Percentiles rank a stretch among this genome's conserved stretches.
phyloP scores from a whole-genome alignment of 257 asterid genomes.

The Datura wrightii region DNA sequence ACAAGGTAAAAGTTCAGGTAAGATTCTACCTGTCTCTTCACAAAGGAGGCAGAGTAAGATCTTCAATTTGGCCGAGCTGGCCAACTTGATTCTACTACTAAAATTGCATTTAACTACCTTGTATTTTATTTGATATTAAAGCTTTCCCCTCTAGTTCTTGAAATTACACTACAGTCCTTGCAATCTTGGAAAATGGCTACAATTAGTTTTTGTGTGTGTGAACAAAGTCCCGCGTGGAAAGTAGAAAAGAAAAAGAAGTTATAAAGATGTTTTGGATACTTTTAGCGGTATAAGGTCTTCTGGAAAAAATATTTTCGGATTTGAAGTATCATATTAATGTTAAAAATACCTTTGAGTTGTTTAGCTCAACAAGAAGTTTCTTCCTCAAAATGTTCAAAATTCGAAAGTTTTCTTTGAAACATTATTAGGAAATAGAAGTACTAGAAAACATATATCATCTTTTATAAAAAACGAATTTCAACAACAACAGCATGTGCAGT shows the following conservation, averaged over 20 bases:
- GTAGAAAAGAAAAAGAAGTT: no score
- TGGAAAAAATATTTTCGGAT: neutral
- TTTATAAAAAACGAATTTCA: no score
- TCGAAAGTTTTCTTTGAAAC: neutral
- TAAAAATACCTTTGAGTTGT: neutral
- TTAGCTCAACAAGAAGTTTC: neutral
- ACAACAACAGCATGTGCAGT: no score
- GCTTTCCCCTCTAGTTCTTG: neutral
- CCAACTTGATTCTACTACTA: neutral
- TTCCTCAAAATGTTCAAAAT: neutral
- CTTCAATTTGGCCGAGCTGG: no score
- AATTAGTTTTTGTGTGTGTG: neutral
- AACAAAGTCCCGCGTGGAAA: no score
- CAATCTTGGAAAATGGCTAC: neutral
- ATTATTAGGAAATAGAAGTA: no score
- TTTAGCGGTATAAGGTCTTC: no score
- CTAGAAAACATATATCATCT: no score
- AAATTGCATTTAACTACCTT: neutral
- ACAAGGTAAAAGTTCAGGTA: no score
- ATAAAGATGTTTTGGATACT: no score
- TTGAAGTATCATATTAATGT: neutral
- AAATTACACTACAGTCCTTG: neutral
- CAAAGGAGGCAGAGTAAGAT: no score
- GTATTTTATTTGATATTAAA: neutral
- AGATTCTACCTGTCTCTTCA: no score